phyloP scores from a whole-genome alignment of 495 filamentous ascomycete species.

The Penicillium robsamsonii region DNA sequence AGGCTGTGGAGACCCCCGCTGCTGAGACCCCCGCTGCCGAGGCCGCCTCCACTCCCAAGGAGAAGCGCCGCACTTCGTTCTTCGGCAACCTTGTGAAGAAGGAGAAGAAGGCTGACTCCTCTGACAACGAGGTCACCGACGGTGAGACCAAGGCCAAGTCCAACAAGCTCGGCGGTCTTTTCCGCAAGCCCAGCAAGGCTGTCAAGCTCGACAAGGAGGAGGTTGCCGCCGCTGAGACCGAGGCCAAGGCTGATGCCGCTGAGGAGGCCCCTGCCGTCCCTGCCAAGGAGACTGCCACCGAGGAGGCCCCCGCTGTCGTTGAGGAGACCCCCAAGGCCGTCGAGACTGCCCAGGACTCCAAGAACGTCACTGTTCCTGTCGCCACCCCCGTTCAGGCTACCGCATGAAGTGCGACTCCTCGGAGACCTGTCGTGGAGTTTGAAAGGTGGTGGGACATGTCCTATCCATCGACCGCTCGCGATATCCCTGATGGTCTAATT shows the following conservation, averaged over 20 bases:
- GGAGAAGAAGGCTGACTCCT: conserved; percentile 51
- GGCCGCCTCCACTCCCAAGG: conserved; percentile 40
- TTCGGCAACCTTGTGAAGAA: conserved; percentile 53
- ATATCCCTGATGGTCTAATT: conserved; percentile 16
- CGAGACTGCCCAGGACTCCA: conserved; percentile 31
- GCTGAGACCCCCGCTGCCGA: conserved; percentile 36
- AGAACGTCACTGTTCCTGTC: conserved; percentile 36
- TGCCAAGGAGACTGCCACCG: conserved; percentile 33
- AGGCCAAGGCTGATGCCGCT: conserved; percentile 36
- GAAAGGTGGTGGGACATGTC: conserved; percentile 47
- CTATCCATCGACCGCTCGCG: conserved; percentile 21
- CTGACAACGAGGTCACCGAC: conserved; percentile 50
- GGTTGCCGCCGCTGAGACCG: conserved; percentile 31
- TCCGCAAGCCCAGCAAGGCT: conserved; percentile 58
- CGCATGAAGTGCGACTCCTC: conserved; percentile 40
- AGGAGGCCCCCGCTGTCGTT: conserved; percentile 27
- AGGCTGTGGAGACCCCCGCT: conserved; percentile 40
- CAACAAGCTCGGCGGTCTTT: conserved; percentile 54
- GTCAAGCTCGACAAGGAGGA: conserved; percentile 47
- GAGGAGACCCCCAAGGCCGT: conserved; percentile 34
- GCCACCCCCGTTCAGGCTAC: conserved; percentile 50
- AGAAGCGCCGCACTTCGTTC: conserved; percentile 57
- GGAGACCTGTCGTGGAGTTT: conserved; percentile 36
- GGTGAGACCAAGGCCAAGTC: conserved; percentile 50
- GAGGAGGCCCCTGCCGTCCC: conserved; percentile 27